Conservation (phyloP, 1,284 basidiomycete species). For the Vanrija sp. region DNA sequence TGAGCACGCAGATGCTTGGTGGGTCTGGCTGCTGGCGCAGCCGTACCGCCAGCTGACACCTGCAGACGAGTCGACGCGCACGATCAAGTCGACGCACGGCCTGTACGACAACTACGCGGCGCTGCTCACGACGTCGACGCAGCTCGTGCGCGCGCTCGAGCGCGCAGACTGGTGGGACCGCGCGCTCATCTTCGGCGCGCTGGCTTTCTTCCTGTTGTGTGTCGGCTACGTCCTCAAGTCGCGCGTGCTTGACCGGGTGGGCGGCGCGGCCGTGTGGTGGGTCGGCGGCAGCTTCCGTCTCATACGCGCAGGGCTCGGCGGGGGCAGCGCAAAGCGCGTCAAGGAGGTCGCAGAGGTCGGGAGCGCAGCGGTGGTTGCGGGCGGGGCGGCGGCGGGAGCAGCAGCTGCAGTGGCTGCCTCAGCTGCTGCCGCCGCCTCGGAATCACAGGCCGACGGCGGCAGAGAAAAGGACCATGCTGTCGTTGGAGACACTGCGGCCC, state of each 20-base stretch:
- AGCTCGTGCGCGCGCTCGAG: conserved; percentile 78
- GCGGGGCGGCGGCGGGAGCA: neutral
- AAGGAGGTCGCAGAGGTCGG: neutral
- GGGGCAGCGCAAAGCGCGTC: conserved; percentile 1
- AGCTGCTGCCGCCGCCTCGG: neutral
- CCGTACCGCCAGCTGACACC: neutral
- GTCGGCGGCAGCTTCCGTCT: conserved; percentile 39
- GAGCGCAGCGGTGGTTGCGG: neutral
- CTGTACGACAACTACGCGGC: conserved; percentile 74
- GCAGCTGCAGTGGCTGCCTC: neutral
- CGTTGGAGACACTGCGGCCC: neutral
- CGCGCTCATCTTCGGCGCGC: conserved; percentile 68
- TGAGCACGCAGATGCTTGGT: conserved; percentile 82
- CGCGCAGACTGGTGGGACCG: conserved; percentile 89
- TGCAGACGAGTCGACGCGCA: conserved; percentile 71
- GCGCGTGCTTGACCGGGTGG: conserved; percentile 63
- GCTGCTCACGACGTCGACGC: conserved; percentile 71
- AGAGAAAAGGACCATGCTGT: too few relatives aligned
- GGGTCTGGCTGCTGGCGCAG: conserved; percentile 33
- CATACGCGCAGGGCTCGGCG: conserved; percentile 32
- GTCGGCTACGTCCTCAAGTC: conserved; percentile 82
- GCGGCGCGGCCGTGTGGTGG: conserved; percentile 46
- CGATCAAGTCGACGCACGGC: conserved; percentile 66
- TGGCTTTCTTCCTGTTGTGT: conserved; percentile 77
- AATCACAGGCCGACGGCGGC: too few relatives aligned